These are phyloP conservation scores for Tephrocybe sp. DNA, from an alignment of 768 basidiomycete genomes.

Conservation along the genomic window DNA sequence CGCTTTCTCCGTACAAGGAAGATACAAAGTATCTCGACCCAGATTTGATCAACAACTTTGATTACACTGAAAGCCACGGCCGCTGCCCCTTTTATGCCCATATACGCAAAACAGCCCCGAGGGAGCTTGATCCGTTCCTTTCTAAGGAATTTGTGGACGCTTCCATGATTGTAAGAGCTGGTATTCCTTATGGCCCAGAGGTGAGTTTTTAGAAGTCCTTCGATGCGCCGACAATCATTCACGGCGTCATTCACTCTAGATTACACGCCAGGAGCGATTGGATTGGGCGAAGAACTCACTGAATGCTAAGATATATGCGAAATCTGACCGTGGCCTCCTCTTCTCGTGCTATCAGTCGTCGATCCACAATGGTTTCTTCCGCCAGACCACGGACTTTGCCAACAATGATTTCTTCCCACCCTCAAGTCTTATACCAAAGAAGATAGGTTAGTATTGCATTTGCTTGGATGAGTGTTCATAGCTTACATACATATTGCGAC, in stretches of 20 bases:
- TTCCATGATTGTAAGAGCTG: constrained; percentile 26
- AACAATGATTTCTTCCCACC: constrained; percentile 24
- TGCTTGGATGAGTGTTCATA: not conserved
- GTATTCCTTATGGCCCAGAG: constrained; percentile 36
- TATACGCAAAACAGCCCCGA: constrained; percentile 30
- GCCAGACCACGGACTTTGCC: constrained; percentile 21
- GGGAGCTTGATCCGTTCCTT: constrained; percentile 23
- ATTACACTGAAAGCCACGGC: constrained; percentile 8
- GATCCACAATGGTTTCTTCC: constrained; percentile 33
- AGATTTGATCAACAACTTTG: constrained; percentile 30
- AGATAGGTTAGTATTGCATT: constrained; percentile 15
- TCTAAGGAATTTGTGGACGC: constrained; percentile 18
- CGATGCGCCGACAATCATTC: not conserved
- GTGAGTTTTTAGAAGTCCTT: constrained; percentile 9
- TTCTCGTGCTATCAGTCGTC: constrained; percentile 37
- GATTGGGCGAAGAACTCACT: not conserved
- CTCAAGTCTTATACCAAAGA: constrained; percentile 14
- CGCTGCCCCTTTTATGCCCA: constrained; percentile 33
- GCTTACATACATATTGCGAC: not conserved
- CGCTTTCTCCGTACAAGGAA: constrained; percentile 24
- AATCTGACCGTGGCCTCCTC: constrained; percentile 19
- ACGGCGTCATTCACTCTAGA: not conserved
- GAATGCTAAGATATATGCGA: not conserved
- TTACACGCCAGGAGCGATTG: not conserved
- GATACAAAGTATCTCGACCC: constrained; percentile 19